A percentile compares a stretch with the other conserved stretches of the same genome.
phyloP scores from a whole-genome alignment of 2,329 filamentous ascomycete species.

The Curvularia verruculosa region DNA sequence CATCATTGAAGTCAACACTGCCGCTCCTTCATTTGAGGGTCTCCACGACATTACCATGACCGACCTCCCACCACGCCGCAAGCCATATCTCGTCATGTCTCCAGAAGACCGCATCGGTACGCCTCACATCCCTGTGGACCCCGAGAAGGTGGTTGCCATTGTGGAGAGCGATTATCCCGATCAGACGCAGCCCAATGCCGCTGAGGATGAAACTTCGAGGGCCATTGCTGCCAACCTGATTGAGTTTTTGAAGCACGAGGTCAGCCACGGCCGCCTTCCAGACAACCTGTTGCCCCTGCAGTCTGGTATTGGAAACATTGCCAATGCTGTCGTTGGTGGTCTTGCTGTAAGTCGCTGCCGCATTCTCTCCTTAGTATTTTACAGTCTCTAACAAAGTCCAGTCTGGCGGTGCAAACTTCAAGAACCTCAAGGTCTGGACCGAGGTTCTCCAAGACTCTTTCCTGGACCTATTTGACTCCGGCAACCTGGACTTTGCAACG shows the following conservation, averaged over 20 bases:
- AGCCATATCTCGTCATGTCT: conserved; percentile 84
- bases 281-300: conserved; percentile 79
- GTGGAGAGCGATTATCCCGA: conserved; percentile 86
- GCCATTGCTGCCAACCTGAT: conserved; percentile 81
- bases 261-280: conserved; percentile 76
- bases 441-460: conserved; percentile 93
- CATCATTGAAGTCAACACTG: conserved; percentile 91
- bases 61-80: conserved; percentile 79
- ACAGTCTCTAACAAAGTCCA: conserved; percentile 18
- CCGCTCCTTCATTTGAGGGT: conserved; percentile 79
- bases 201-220: conserved; percentile 73
- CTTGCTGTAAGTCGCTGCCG: conserved; percentile 57
- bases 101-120: conserved; percentile 87
- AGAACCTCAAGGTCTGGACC: conserved; percentile 89
- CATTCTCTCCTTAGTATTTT: neutral
- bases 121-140: conserved; percentile 80
- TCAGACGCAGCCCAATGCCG: conserved; percentile 73
- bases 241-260: conserved; percentile 86
- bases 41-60: conserved; percentile 91
- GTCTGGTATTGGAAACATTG: conserved; percentile 90
- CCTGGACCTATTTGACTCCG: conserved; percentile 88
- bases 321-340: conserved; percentile 87
- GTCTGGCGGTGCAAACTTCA: conserved; percentile 75
- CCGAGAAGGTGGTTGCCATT: conserved; percentile 82
- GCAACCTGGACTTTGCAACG: conserved; percentile 86